phyloP scores from a whole-genome alignment of 176 grass and related monocot species.

The Triticum monococcum region DNA sequence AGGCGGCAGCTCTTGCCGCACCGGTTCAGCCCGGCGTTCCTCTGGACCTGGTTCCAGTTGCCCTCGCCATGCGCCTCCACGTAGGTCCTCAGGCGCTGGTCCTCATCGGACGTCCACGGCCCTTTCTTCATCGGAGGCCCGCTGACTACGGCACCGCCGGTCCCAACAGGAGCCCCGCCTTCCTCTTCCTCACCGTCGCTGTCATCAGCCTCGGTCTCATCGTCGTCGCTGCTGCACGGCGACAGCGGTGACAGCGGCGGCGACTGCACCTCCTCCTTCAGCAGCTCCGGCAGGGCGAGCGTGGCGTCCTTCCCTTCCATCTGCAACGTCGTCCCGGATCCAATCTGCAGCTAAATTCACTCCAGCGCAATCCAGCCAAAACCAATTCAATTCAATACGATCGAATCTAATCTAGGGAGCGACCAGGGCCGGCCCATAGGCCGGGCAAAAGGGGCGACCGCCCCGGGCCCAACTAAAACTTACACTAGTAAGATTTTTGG shows the following conservation, averaged over 20 bases:
- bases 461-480: no score
- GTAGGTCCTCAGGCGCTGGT: slow-evolving; percentile 52
- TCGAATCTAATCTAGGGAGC: background rate
- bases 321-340: background rate
- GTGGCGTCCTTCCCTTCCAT: background rate
- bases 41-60: slow-evolving; percentile 76
- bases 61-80: slow-evolving; percentile 73
- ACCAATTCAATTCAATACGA: background rate
- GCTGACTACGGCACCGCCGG: background rate
- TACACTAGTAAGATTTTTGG: no score
- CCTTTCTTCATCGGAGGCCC: slow-evolving; percentile 60
- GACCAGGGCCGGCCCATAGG: no score
- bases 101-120: slow-evolving; percentile 75
- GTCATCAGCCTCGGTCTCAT: background rate
- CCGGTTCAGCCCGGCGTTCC: slow-evolving; percentile 56
- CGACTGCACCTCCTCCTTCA: background rate
- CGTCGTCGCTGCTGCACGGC: background rate
- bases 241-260: background rate
- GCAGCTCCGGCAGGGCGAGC: background rate
- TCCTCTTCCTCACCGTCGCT: background rate
- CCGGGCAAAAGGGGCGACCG: no score
- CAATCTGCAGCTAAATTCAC: background rate
- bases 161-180: background rate
- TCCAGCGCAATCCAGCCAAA: background rate
- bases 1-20: slow-evolving; percentile 96